Base-by-base conservation (phyloP, 345 rosid genomes). In the Clarkia xantiana region DNA sequence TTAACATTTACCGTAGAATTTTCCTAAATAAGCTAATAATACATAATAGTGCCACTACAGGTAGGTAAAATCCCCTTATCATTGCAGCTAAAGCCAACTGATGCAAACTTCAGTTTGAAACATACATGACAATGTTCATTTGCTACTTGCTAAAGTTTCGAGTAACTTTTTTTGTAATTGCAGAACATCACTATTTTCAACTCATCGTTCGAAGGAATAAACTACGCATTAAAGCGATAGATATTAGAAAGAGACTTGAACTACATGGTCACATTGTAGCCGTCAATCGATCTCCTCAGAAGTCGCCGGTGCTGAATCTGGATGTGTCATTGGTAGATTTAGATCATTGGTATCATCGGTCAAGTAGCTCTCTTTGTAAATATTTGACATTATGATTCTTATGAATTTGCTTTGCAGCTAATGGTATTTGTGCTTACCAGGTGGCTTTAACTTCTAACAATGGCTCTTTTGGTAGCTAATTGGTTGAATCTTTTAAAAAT, bases 301-400 rank as follows among this genome's bases (percentile, higher is more conserved):
- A 9, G 88, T 14, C 19, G 79, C 95, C 8, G 97, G 95, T 20
- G 84, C 72, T 22, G 94, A 54, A 59, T 90, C 64, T 0, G 97
- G 95, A 62, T 79, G 76, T 67, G 91, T 76, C 95, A 90, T 86
- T 41, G 97, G 97, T 2, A 90, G 94, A 56, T 94, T 95, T 53
- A 90, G 95, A 40, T 81, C 75, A 17, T 90, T 95, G 20, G 43
- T 61, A 58, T 80, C 68, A 43, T 72, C 80, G 29, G 70, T 55
- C 84, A 89, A 71, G 67, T 82, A 89, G 68, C 91, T 85, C 74
- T 78, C 77, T 20, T 84, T 64, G 43, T 79, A n/a, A n/a, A n/a
- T n/a, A n/a, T n/a, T n/a, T n/a, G n/a, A n/a, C n/a, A n/a, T n/a
- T n/a, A n/a, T n/a, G n/a, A n/a, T n/a, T n/a, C n/a, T n/a, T n/a